Percentiles rank a stretch among this genome's conserved stretches.
Evolutionary conservation across 495 filamentous ascomycete genomes (phyloP).

Genomic region (Lasiosphaeria ovina): DNA sequence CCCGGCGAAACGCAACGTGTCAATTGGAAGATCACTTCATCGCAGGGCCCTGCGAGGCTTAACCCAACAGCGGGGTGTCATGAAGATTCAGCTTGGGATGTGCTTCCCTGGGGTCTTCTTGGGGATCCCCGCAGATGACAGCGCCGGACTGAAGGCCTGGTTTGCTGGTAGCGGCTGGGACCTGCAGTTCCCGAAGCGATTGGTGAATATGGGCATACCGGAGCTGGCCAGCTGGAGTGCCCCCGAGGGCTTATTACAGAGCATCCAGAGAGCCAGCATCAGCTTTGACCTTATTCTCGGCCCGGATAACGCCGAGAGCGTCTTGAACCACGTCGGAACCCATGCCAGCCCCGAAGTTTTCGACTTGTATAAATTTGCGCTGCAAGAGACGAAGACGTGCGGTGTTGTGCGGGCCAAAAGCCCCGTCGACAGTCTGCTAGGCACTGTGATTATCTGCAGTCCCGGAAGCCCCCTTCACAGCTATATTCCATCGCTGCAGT

Average conservation of each 20-base stretch:
- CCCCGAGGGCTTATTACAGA: constrained; percentile 69
- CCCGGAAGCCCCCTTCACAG: constrained; percentile 62
- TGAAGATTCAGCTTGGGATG: constrained; percentile 74
- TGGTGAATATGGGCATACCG: constrained; percentile 60
- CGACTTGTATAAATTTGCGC: constrained; percentile 76
- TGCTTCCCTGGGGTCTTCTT: constrained; percentile 75
- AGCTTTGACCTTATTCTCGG: constrained; percentile 81
- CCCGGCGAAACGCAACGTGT: constrained; percentile 75
- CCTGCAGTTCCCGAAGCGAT: constrained; percentile 48
- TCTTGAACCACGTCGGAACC: constrained; percentile 72
- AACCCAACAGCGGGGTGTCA: constrained; percentile 62
- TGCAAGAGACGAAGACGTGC: constrained; percentile 68
- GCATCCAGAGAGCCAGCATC: constrained; percentile 63
- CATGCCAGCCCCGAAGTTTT: constrained; percentile 77
- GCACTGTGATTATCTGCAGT: constrained; percentile 81
- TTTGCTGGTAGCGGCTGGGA: constrained; percentile 51
- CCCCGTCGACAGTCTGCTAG: constrained; percentile 64
- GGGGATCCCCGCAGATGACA: constrained; percentile 65
- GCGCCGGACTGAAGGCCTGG: constrained; percentile 54
- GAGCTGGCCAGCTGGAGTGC: constrained; percentile 70
- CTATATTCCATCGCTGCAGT: constrained; percentile 64
- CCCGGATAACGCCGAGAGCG: constrained; percentile 68
- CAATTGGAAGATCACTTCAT: constrained; percentile 81
- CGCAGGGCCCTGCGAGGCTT: constrained; percentile 71
- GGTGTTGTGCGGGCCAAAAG: constrained; percentile 81